Evolutionary conservation across 2,329 filamentous ascomycete species (phyloP).

Genomic region (Phaeoacremonium minimum): DNA sequence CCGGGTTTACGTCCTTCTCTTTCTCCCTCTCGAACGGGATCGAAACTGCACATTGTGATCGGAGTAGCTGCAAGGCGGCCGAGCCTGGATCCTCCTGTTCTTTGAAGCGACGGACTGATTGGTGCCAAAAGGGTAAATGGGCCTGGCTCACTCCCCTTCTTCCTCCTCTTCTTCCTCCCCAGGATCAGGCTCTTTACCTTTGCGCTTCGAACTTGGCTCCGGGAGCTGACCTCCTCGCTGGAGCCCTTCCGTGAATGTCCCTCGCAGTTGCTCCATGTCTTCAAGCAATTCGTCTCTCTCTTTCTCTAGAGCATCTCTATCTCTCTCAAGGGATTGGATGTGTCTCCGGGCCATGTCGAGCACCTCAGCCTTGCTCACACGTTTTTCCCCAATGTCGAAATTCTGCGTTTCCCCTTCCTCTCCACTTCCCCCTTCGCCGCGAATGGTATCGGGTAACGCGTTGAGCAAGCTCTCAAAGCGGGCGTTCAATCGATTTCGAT

Average conservation of each 20-base stretch:
- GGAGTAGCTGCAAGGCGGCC: too few species aligned
- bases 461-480: slow-evolving; percentile 21
- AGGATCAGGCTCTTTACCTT: too few species aligned
- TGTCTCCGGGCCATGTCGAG: slow-evolving; percentile 26
- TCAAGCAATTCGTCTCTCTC: slow-evolving; percentile 19
- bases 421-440: neutral
- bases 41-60: too few species aligned
- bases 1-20: too few species aligned
- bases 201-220: too few species aligned
- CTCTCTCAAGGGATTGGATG: slow-evolving; percentile 24
- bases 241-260: slow-evolving; percentile 1
- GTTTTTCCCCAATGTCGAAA: slow-evolving; percentile 15
- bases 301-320: slow-evolving; percentile 19
- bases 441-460: slow-evolving; percentile 10
- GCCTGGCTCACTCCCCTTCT: too few species aligned
- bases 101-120: too few species aligned
- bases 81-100: too few species aligned
- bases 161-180: too few species aligned
- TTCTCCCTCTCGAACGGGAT: too few species aligned
- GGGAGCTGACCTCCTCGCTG: neutral
- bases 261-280: slow-evolving; percentile 9
- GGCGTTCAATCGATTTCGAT: slow-evolving; percentile 24
- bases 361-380: slow-evolving; percentile 30
- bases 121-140: too few species aligned
- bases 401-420: slow-evolving; percentile 3